These are phyloP conservation scores for Mycosphaerella sp. DNA, from an alignment of 2,329 filamentous ascomycete species.

Conservation along the genomic window DNA sequence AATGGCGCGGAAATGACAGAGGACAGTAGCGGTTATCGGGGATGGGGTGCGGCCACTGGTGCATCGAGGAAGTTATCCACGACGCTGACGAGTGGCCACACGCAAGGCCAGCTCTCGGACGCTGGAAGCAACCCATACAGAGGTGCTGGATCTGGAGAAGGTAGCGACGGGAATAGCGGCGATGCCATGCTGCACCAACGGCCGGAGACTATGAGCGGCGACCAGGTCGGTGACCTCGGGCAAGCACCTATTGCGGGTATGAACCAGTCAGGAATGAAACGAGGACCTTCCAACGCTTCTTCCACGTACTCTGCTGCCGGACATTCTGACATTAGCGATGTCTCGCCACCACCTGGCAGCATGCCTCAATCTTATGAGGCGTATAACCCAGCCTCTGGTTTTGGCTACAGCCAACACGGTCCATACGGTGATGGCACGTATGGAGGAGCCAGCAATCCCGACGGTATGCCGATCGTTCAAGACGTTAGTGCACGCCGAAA, in stretches of 20 bases:
- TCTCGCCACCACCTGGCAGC: slow-evolving; percentile 18
- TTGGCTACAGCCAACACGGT: slow-evolving; percentile 51
- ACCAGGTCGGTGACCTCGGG: slow-evolving; percentile 62
- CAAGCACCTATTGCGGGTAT: slow-evolving; percentile 58
- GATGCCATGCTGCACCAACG: slow-evolving; percentile 54
- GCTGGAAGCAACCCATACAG: slow-evolving; percentile 46
- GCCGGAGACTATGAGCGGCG: slow-evolving; percentile 56
- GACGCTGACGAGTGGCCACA: slow-evolving; percentile 69
- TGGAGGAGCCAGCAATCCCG: slow-evolving; percentile 41
- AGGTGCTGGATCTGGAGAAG: slow-evolving; percentile 54
- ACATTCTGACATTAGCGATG: slow-evolving; percentile 60
- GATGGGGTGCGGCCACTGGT: slow-evolving; percentile 68
- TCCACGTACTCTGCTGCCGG: slow-evolving; percentile 85
- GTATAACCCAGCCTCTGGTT: slow-evolving; percentile 34
- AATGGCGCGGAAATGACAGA: slow-evolving; percentile 66
- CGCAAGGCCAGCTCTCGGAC: slow-evolving; percentile 57
- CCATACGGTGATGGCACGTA: slow-evolving; percentile 53
- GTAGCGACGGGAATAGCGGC: slow-evolving; percentile 47
- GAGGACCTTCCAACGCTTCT: slow-evolving; percentile 90
- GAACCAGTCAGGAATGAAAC: slow-evolving; percentile 61
- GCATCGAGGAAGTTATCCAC: slow-evolving; percentile 73
- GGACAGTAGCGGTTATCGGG: slow-evolving; percentile 76
- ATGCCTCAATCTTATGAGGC: slow-evolving; percentile 31
- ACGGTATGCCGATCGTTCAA: slow-evolving; percentile 73
- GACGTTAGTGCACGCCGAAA: slow-evolving; percentile 90